Evolutionary conservation across 768 basidiomycete genomes (phyloP).

Genomic region (Ephemerocybe angulata): DNA sequence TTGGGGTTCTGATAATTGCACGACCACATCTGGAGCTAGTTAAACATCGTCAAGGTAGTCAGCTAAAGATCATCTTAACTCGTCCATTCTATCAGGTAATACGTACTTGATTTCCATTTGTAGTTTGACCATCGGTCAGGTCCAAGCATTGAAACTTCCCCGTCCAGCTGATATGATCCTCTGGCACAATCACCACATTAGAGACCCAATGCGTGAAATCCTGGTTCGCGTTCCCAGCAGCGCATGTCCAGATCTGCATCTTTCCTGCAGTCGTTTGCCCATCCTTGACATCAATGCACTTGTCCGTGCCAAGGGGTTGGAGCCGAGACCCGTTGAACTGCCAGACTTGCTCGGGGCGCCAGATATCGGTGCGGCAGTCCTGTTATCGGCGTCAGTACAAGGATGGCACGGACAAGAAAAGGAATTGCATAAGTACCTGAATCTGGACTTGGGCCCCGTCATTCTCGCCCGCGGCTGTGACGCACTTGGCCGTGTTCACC

Average conservation of each 20-base stretch:
- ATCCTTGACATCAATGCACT: slow-evolving; percentile 20
- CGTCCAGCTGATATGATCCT: slow-evolving; percentile 14
- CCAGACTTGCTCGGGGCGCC: slow-evolving; percentile 20
- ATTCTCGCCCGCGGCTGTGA: slow-evolving; percentile 23
- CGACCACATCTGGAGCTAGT: slow-evolving; percentile 12
- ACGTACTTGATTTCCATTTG: slow-evolving; percentile 13
- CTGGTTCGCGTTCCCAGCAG: slow-evolving; percentile 18
- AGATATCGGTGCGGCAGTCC: slow-evolving; percentile 13
- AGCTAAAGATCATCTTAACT: not conserved
- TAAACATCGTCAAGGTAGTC: not conserved
- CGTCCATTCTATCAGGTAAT: not conserved
- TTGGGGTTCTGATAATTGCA: slow-evolving; percentile 13
- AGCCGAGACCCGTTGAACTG: slow-evolving; percentile 15
- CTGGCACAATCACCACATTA: slow-evolving; percentile 6
- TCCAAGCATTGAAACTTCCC: slow-evolving; percentile 13
- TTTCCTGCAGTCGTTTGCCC: slow-evolving; percentile 16
- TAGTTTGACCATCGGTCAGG: slow-evolving; percentile 11
- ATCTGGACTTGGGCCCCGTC: slow-evolving; percentile 25
- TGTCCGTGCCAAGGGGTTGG: slow-evolving; percentile 16
- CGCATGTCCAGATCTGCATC: slow-evolving; percentile 23
- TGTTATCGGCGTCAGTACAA: not conserved
- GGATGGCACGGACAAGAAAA: slow-evolving; percentile 8
- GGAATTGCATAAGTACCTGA: slow-evolving; percentile 13
- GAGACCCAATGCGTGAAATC: slow-evolving; percentile 12
- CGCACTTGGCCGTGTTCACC: slow-evolving; percentile 18